Percentiles rank a stretch among this genome's conserved stretches.
phyloP scores from a whole-genome alignment of 768 basidiomycete genomes.

The Butyriboletus loyo region DNA sequence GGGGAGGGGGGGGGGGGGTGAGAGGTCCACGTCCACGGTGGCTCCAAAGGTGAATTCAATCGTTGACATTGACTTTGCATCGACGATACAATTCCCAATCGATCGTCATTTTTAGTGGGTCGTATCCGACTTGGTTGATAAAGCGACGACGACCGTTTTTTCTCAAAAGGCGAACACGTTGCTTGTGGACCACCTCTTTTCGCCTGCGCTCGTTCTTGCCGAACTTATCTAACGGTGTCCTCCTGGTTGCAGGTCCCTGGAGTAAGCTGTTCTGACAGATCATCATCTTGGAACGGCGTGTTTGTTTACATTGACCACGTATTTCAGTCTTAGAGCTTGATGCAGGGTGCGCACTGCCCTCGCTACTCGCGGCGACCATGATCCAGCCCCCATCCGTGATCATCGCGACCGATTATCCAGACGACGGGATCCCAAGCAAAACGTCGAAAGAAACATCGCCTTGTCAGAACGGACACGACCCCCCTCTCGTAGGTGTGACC shows the following conservation, averaged over 20 bases:
- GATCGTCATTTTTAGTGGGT: slow-evolving; percentile 34
- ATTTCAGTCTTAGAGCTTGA: slow-evolving; percentile 66
- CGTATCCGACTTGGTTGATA: slow-evolving; percentile 6
- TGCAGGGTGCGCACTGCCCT: slow-evolving; percentile 66
- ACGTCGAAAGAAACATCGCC: slow-evolving; percentile 50
- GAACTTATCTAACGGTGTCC: slow-evolving; percentile 58
- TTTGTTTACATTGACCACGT: not conserved
- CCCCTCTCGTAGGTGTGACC: slow-evolving; percentile 44
- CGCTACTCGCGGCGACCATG: slow-evolving; percentile 51
- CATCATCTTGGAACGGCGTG: not conserved
- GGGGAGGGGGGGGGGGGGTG: too few relatives aligned
- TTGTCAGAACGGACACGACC: slow-evolving; percentile 43
- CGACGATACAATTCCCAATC: not conserved
- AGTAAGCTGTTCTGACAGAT: slow-evolving; percentile 31
- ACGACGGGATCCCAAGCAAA: slow-evolving; percentile 60
- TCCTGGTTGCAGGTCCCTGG: slow-evolving; percentile 41
- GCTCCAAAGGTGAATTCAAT: slow-evolving; percentile 50
- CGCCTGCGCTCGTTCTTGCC: slow-evolving; percentile 62
- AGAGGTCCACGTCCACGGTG: too few relatives aligned
- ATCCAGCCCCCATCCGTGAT: slow-evolving; percentile 47
- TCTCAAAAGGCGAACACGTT: slow-evolving; percentile 60
- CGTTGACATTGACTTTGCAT: slow-evolving; percentile 1
- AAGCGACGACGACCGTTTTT: not conserved
- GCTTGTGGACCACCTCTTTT: slow-evolving; percentile 72
- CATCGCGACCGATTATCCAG: slow-evolving; percentile 69